Evolutionary conservation across 2,329 filamentous ascomycete genomes (phyloP), one percentile per base, ranked within the genome.

Genomic region (Hypoxylon sp.): DNA sequence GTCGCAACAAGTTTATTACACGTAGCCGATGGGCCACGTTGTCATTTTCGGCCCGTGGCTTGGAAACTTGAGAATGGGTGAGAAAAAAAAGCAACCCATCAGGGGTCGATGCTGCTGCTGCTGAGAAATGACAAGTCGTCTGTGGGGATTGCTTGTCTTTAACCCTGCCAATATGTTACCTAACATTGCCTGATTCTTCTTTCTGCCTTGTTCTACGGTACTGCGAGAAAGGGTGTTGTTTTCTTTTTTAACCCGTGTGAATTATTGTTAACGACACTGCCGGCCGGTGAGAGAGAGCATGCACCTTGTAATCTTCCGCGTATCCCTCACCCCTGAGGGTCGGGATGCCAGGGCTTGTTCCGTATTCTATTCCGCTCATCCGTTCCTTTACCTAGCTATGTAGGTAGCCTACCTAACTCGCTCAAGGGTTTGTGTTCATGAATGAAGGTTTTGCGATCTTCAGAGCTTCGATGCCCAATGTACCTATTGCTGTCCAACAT

Each of bases 81-180:
- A n/a, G n/a, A n/a, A n/a, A n/a, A n/a, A n/a, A n/a, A n/a, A n/a
- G n/a, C n/a, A n/a, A n/a, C n/a, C n/a, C n/a, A n/a, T n/a, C n/a
- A n/a, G n/a, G n/a, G n/a, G n/a, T n/a, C n/a, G n/a, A n/a, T n/a
- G n/a, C n/a, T n/a, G n/a, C n/a, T n/a, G n/a, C n/a, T n/a, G 3
- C 21, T 34, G 31, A 25, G 13, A 50, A 55, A 27, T 51, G 46
- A 46, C 30, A 37, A 6, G 25, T 52, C 48, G 52, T 30, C 48
- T 56, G 27, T 26, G 17, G 26, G 40, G 15, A 31, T 23, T 37
- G 15, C 23, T 12, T 34, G n/a, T 42, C 26, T 27, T 29, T 25
- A 32, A 52, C 49, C 42, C 49, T 42, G 32, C 27, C 20, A 9
- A 15, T n/a, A 34, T 4, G 16, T 36, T 16, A 26, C 26, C 16